Percentiles rank a stretch among this genome's conserved stretches.
Evolutionary conservation across 2,329 filamentous ascomycete genomes (phyloP).

Genomic region (Apiospora marii): DNA sequence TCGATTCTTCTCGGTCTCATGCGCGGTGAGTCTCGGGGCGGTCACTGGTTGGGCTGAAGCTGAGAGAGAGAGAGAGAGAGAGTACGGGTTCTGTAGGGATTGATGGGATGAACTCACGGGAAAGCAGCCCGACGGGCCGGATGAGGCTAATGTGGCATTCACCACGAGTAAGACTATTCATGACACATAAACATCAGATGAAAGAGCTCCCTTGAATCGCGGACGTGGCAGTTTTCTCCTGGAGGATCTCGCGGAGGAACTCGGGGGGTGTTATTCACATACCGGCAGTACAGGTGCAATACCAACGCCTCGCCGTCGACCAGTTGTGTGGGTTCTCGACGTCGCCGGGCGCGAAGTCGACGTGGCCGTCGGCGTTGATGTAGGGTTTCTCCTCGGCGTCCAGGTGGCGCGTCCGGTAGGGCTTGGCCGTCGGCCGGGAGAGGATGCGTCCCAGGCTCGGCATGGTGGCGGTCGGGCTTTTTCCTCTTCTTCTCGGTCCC

Average conservation of each 20-base stretch:
- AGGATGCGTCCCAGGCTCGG: constrained; percentile 51
- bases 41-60: background rate
- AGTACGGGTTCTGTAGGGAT: no score
- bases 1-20: no score
- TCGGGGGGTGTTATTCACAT: background rate
- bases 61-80: no score
- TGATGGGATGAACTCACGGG: constrained; percentile 33
- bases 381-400: constrained; percentile 42
- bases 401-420: constrained; percentile 54
- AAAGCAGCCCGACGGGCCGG: constrained; percentile 47
- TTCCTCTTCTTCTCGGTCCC: background rate
- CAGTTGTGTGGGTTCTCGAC: constrained; percentile 60
- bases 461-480: constrained; percentile 41
- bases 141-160: constrained; percentile 63
- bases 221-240: background rate
- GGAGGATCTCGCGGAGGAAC: no score
- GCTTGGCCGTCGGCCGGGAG: constrained; percentile 60
- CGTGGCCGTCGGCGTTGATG: constrained; percentile 57
- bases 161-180: constrained; percentile 54
- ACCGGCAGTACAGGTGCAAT: constrained; percentile 49
- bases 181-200: background rate
- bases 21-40: no score
- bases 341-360: constrained; percentile 60
- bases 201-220: background rate
- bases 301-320: constrained; percentile 48